These are phyloP conservation scores for Fusarium solani-melongenae DNA, from an alignment of 2,329 filamentous ascomycete genomes.

Conservation along the genomic window DNA sequence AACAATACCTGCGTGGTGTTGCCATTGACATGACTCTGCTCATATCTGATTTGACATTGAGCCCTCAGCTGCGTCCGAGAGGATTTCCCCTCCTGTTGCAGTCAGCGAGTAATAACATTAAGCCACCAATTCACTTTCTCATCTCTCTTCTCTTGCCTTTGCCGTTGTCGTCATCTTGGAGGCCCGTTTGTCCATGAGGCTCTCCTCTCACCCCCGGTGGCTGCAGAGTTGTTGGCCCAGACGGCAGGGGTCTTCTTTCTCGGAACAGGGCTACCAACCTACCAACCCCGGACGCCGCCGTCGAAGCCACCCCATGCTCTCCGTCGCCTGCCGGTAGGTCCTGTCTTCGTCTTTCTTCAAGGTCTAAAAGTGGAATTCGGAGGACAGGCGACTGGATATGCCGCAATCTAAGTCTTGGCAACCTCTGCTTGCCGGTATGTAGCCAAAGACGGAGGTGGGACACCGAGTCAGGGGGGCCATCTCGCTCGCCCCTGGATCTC, in stretches of 20 bases:
- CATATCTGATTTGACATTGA: not conserved
- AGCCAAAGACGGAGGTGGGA: not conserved
- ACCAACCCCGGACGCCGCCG: not conserved
- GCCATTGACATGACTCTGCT: slow-evolving; percentile 5
- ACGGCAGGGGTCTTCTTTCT: not conserved
- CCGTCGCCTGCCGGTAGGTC: not conserved
- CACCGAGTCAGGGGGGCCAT: not conserved
- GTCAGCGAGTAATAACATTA: not conserved
- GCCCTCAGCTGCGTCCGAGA: not conserved
- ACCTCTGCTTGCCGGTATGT: not conserved
- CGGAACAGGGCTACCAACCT: not conserved
- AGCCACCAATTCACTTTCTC: not conserved
- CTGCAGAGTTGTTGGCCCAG: not conserved
- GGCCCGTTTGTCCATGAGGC: not conserved
- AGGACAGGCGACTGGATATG: not conserved
- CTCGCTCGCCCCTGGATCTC: not conserved
- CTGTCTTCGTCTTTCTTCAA: not conserved
- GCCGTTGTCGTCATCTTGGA: not conserved
- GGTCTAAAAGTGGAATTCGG: not conserved
- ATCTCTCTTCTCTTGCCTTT: not conserved
- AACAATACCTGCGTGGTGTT: not conserved
- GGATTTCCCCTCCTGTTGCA: not conserved
- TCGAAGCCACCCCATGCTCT: not conserved
- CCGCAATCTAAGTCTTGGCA: not conserved
- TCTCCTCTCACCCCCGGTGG: not conserved